These are phyloP conservation scores for Asterochloris erici DNA, from an alignment of 139 green algal species.

Conservation along the genomic window DNA sequence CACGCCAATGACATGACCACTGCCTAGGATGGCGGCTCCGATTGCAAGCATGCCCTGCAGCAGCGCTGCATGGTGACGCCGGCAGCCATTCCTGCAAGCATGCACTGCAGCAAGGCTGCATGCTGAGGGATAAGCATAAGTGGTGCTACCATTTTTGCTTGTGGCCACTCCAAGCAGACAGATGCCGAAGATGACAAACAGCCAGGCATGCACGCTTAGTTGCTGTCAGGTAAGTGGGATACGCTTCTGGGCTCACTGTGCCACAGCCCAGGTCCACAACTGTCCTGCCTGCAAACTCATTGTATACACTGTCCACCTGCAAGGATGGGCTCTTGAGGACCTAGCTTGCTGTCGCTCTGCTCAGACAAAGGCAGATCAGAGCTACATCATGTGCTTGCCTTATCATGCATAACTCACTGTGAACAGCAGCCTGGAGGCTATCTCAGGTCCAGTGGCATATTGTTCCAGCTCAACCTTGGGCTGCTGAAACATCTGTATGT, in stretches of 20 bases:
- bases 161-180: too few species aligned
- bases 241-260: constrained; percentile 54
- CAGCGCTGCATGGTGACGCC: not conserved
- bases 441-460: constrained; percentile 85
- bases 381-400: not conserved
- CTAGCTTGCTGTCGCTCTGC: not conserved
- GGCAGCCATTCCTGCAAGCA: constrained; percentile 45
- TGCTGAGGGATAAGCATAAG: not conserved
- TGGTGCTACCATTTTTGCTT: not conserved
- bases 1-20: constrained; percentile 71
- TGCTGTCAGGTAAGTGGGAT: too few species aligned
- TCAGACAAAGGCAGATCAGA: not conserved
- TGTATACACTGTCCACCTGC: constrained; percentile 67
- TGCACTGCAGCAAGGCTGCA: constrained; percentile 50
- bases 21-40: constrained; percentile 73
- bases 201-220: too few species aligned
- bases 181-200: too few species aligned
- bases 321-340: not conserved
- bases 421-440: constrained; percentile 83
- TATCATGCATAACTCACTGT: constrained; percentile 37
- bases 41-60: constrained; percentile 85
- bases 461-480: constrained; percentile 91
- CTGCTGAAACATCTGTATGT: constrained; percentile 64
- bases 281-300: constrained; percentile 67
- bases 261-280: constrained; percentile 90